Conservation (phyloP, 148 eudicot species). For the Spergularia marina region DNA sequence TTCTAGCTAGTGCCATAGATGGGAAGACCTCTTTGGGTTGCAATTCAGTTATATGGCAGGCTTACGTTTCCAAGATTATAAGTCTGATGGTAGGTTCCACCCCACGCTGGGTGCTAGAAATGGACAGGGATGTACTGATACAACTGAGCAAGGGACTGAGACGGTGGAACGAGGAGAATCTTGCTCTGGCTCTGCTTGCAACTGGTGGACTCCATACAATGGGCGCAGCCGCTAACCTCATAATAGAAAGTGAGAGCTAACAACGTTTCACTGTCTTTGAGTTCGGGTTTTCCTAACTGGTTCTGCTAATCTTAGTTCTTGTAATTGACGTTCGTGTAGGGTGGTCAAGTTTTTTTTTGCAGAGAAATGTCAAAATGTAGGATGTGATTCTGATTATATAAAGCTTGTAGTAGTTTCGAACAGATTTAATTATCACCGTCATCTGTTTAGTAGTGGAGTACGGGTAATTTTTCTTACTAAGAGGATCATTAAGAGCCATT, state of each 20-base stretch:
- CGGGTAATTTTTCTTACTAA: too few species aligned
- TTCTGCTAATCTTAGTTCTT: constrained; percentile 2
- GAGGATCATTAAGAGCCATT: too few species aligned
- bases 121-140: constrained; percentile 47
- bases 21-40: constrained; percentile 80
- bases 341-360: constrained; percentile 12
- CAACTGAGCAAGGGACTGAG: constrained; percentile 59
- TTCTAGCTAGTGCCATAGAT: constrained; percentile 66
- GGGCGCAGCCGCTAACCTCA: constrained; percentile 70
- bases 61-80: constrained; percentile 57
- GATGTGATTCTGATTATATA: too few species aligned
- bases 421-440: too few species aligned
- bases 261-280: background rate
- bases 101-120: constrained; percentile 69
- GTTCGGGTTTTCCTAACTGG: background rate
- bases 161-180: constrained; percentile 61
- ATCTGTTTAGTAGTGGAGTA: too few species aligned
- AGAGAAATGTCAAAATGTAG: background rate
- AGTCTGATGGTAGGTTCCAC: constrained; percentile 63
- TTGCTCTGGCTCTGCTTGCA: constrained; percentile 60
- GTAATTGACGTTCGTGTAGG: constrained; percentile 26
- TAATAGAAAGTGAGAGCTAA: constrained; percentile 38
- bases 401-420: too few species aligned
- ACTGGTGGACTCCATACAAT: constrained; percentile 64
- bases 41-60: constrained; percentile 61